Conservation (phyloP, 2,329 filamentous ascomycete genomes). For the Ophiostoma australiae region DNA sequence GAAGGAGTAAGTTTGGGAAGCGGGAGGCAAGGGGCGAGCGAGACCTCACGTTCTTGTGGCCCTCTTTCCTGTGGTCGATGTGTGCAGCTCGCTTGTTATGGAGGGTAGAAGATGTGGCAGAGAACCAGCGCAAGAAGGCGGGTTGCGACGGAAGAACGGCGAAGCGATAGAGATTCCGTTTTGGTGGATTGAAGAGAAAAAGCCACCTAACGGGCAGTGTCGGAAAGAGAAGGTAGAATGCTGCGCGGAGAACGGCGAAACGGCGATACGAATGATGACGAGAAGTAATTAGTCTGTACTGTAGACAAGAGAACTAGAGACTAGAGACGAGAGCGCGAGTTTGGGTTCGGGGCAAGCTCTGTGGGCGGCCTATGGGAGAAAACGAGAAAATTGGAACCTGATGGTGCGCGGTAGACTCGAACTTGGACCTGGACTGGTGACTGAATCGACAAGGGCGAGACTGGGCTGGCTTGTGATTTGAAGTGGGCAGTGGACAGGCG, state of each 20-base stretch:
- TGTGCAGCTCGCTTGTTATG: constrained; percentile 37
- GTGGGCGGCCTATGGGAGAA: constrained; percentile 12
- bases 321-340: neutral
- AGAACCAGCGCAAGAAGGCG: constrained; percentile 44
- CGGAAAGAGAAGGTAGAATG: neutral
- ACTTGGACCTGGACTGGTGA: neutral
- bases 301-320: neutral
- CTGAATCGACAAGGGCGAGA: constrained; percentile 8
- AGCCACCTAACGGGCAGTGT: constrained; percentile 21
- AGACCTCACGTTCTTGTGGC: constrained; percentile 20
- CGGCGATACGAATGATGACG: constrained; percentile 11
- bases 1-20: neutral
- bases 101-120: constrained; percentile 51
- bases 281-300: constrained; percentile 14
- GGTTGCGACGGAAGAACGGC: constrained; percentile 42
- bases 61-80: constrained; percentile 22
- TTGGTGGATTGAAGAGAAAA: constrained; percentile 38
- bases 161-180: constrained; percentile 48
- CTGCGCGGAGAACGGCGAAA: constrained; percentile 1
- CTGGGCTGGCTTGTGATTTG: constrained; percentile 15
- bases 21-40: constrained; percentile 18
- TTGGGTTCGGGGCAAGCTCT: neutral
- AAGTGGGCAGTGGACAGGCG: constrained; percentile 7
- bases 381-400: constrained; percentile 5
- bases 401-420: constrained; percentile 10